Base-by-base conservation (phyloP, 2,329 filamentous ascomycete genomes). In the Aspergillus tamarii region DNA sequence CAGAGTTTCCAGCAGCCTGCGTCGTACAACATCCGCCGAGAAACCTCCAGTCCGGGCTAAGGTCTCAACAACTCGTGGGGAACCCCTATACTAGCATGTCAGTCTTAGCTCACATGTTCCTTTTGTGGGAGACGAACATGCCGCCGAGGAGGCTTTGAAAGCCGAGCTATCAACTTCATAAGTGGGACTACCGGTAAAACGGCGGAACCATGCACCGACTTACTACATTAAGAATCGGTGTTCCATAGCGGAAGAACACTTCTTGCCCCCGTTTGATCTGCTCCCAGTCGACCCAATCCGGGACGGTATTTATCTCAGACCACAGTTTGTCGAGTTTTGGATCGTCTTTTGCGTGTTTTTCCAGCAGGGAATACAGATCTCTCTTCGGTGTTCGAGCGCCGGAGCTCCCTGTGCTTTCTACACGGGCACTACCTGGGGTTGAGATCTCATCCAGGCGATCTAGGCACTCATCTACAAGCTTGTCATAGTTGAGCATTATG, bases 251-350 rank as follows among this genome's bases (percentile, higher is more conserved):
- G 75, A 92, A 93, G 72, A 93, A 92, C 0, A 93, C 86, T 68
- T 91, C 86, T 73, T 94, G 91, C 0, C 91, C 91, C 70, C 91
- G 83, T 64, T 84, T 82, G 61, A 94, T 89, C 72, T 93, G 90
- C 2, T 85, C 84, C 91, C 90, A 94, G 73, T 93, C 87, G 2
- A 94, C 91, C 90, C 91, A 94, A 0, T 85, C 81, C 0, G 91
- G 91, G 4, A 92, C 77, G 0, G 84, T 88, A 62, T 87, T 89
- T 61, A 91, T 82, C 71, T 93, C 83, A 0, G 77, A 74, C 91
- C 91, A 94, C 10, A 94, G 78, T 60, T 84, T 69, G 9, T 75
- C 70, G 26, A 89, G 78, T 45, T 85, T 84, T 28, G 84, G 79
- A 69, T 94, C 85, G 7, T 82, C 79, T 2, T 78, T 73, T 11